Evolutionary conservation across 345 rosid species (phyloP).

Genomic region (Brassica carinata): DNA sequence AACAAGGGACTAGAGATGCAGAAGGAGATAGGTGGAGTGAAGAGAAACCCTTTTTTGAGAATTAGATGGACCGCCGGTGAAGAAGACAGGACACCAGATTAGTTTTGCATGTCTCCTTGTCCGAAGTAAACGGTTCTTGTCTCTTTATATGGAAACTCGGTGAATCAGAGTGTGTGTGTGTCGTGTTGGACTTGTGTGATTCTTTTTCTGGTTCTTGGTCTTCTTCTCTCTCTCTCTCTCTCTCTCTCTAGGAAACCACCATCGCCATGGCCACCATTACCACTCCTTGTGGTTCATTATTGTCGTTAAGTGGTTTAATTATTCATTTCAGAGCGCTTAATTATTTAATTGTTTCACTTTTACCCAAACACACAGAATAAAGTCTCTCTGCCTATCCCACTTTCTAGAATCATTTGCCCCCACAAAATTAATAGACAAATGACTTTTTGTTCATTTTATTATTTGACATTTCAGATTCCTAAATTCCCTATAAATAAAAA

Average conservation of each 20-base stretch:
- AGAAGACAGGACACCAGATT: constrained; percentile 13
- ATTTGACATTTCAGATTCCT: constrained; percentile 22
- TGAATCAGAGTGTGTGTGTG: constrained; percentile 22
- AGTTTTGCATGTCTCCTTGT: constrained; percentile 35
- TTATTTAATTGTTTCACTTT: constrained; percentile 33
- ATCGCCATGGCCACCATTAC: constrained; percentile 39
- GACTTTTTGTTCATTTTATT: background rate
- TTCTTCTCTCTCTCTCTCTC: background rate
- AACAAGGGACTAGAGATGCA: background rate
- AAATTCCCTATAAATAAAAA: constrained; percentile 7
- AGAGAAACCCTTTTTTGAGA: constrained; percentile 6
- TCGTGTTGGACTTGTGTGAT: background rate
- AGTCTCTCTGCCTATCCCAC: constrained; percentile 27
- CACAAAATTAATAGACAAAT: background rate
- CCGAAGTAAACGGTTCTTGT: background rate
- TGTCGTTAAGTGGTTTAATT: constrained; percentile 34
- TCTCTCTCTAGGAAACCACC: constrained; percentile 24
- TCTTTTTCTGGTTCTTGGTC: background rate
- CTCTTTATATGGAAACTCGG: background rate
- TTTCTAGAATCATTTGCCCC: constrained; percentile 19
- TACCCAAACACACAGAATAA: constrained; percentile 40
- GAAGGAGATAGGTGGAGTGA: background rate
- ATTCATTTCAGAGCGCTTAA: constrained; percentile 21
- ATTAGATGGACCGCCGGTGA: constrained; percentile 11
- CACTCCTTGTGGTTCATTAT: constrained; percentile 31